Base-by-base conservation (phyloP, 1,284 basidiomycete species). In the Thelephora terrestris region DNA sequence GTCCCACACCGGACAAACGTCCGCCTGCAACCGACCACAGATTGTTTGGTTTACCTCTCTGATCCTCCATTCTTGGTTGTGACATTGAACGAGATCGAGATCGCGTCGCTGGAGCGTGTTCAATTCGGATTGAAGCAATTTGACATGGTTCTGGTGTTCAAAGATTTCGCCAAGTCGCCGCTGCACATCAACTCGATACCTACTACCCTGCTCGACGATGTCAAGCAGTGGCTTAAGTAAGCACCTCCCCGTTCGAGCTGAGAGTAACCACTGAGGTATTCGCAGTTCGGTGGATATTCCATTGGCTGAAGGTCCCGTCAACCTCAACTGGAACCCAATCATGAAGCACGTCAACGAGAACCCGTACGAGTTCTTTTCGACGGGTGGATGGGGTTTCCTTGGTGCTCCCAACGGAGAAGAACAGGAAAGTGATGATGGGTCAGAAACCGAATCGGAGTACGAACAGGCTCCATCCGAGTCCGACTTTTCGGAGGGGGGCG, bases 161-260 rank as follows among this genome's bases (percentile, higher is more conserved):
- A 90, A 62, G 96, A 99, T 65, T 98, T 98, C 67, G 87, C 91
- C 29, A 91, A 90, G 58, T 55, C 85, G 4, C 94, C 94, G 0
- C 74, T 97, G 17, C 93, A 96, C 58, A 91, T 97, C 70, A 97
- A 97, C 64, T 92, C 92, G 1, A 94, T 98, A 55, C 91, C 90
- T n/a, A 89, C 79, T 50, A 69, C 79, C 1, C 86, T 92, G 57
- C 76, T 97, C 53, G 94, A 98, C 61, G 91, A 93, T 58, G 92
- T 97, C 52, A 96, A 96, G 68, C 92, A 95, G 62, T 99, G 94
- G 95, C 78, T 99, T 24, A 94, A 99, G 88, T 94, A 61, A 57
- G 87, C 77, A 9, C n/a, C 50, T 38, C 16, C 23, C 9, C 29
- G 29, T 10, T 14, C 7, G 14, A 12, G 9, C 14, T 10, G 29